Base-by-base conservation (phyloP, 2,329 filamentous ascomycete genomes). In the Pestalotiopsis sp. region DNA sequence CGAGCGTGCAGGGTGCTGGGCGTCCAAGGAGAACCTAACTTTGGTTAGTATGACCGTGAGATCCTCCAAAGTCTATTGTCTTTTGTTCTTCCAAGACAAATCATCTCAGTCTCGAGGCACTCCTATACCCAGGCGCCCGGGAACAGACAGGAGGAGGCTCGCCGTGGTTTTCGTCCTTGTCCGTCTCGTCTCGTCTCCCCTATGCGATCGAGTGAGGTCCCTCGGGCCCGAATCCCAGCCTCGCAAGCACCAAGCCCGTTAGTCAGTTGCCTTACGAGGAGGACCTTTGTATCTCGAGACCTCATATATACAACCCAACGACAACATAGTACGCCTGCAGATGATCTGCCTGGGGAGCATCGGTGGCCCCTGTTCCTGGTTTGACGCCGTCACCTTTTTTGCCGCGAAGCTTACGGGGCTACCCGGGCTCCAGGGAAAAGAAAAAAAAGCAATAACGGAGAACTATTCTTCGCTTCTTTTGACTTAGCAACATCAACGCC, bases 361-460 rank as follows among this genome's bases (percentile, higher is more conserved):
- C 27, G 59, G 59, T 59, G 17, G 59, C 59, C 59, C 59, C 59
- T 62, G 59, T 41, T 62, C 59, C 59, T 62, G 59, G 59, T 38
- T 62, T 39, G 39, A 66, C 63, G 39, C 63, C 63, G 63, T 49
- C 49, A 68, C 56, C 45, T 52, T 65, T 36, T 58, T 66, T 68
- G 63, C 69, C 61, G 41, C 65, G 62, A 66, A 64, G 58, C 45
- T 63, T 67, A 65, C 72, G 57, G 65, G 65, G 67, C 65, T 71
- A 70, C 67, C 70, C 69, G 69, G 45, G 38, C 66, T 45, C 60
- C 67, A 57, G 68, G 38, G 62, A 67, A 68, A 59, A 66, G 64
- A 52, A 67, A 49, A 65, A 68, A 59, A 66, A 67, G 57, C 70
- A 68, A 67, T 61, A 70, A 70, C 68, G 63, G 65, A 67, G 66